A percentile compares a stretch with the other conserved stretches of the same genome.
Evolutionary conservation across 352 stramenopile species (phyloP).

Genomic region (Peronosclerospora sorghi): DNA sequence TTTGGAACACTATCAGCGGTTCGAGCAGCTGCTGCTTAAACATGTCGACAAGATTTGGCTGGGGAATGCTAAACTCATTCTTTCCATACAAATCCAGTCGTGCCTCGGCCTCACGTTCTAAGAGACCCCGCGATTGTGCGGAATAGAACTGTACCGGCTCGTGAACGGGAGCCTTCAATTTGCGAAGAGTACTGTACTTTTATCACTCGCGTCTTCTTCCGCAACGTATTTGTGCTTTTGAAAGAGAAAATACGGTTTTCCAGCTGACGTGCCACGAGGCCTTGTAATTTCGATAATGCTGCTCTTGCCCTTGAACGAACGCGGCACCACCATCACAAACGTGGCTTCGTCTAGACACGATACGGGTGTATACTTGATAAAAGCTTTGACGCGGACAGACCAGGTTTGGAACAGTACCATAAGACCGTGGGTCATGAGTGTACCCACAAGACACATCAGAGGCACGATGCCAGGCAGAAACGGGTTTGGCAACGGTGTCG

Average conservation of each 20-base stretch:
- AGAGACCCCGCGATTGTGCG: slow-evolving; percentile 37
- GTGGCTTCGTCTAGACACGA: too few relatives aligned
- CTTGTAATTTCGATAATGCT: too few relatives aligned
- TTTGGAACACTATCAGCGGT: slow-evolving; percentile 98
- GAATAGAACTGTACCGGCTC: slow-evolving; percentile 60
- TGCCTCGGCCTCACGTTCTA: slow-evolving; percentile 26
- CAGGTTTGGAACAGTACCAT: too few relatives aligned
- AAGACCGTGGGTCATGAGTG: too few relatives aligned
- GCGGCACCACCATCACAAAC: too few relatives aligned
- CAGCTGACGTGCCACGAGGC: too few relatives aligned
- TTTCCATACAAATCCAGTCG: slow-evolving; percentile 70
- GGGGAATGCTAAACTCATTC: slow-evolving; percentile 92
- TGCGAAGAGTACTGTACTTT: slow-evolving; percentile 56
- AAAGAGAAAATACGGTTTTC: slow-evolving; percentile 72
- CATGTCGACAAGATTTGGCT: slow-evolving; percentile 92
- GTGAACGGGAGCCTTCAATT: slow-evolving; percentile 59
- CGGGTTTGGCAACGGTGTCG: too few relatives aligned
- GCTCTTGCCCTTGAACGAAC: too few relatives aligned
- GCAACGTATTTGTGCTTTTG: slow-evolving; percentile 86
- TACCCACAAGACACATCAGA: too few relatives aligned
- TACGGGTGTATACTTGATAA: too few relatives aligned
- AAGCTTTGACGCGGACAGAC: too few relatives aligned
- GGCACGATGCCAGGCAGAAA: too few relatives aligned
- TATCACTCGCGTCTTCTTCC: slow-evolving; percentile 41
- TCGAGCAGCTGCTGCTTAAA: slow-evolving; percentile 96